Evolutionary conservation across 139 green algal species (phyloP), one percentile per base, ranked within the genome.

Genomic region (Chlorella sp.): DNA sequence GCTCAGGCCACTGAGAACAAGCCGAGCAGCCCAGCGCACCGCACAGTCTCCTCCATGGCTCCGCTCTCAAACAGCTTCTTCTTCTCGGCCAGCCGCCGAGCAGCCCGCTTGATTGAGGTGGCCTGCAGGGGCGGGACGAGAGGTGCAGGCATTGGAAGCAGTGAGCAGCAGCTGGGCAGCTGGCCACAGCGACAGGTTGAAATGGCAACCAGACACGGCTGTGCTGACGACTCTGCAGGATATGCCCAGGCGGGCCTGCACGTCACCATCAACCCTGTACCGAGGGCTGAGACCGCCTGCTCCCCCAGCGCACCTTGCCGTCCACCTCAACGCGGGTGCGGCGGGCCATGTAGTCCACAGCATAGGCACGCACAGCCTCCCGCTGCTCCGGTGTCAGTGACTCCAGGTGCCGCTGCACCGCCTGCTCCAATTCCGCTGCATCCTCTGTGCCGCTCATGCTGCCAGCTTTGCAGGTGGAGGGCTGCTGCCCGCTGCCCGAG

Each of bases 21-120:
- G n/a, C n/a, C n/a, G n/a, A n/a, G n/a, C n/a, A 11, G 51, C 51
- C 2, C 13, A 26, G 16, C 58, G 19, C 60, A 83, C 77, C 74
- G 54, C 26, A 48, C 40, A 1, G 56, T 48, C 54, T 77, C 54
- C 7, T 87, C 83, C 46, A 73, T 79, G 0, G 78, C 72, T 13
- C 83, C 83, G 22, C 40, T 72, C 69, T 87, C 73, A 76, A 67
- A 87, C 83, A 51, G 65, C 72, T 58, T 34, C 40, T 58, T 41
- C 72, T 56, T 40, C 40, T 74, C 69, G 14, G 76, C 40, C 46
- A 87, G 20, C 43, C 43, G 67, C n/a, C 48, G 43, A 11, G 26
- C 43, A 34, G 46, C 14, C 28, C 44, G 30, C 41, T 48, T 70
- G 14, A 84, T 28, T 7, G 78, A 84, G 13, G n/a, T 67, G 7